Base-by-base conservation (phyloP, 1,284 basidiomycete species). In the Gymnopus androsaceus region DNA sequence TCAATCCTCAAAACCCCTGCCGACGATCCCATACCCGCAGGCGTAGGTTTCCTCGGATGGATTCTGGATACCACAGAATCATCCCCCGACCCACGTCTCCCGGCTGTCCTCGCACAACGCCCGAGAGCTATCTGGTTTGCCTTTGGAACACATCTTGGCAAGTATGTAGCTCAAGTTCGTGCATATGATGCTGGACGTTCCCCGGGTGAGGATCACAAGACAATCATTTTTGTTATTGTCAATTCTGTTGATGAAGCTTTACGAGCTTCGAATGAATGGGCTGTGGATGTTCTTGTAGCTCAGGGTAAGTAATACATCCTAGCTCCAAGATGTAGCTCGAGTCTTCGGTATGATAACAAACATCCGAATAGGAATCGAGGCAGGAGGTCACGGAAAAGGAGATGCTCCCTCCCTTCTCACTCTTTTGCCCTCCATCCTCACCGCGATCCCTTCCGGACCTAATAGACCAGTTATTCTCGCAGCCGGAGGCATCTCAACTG, bases 301-400 rank as follows among this genome's bases (percentile, higher is more conserved):
- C 68, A 70, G 65, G 67, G 67, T 60, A 46, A 6, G 44, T 46
- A n/a, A 15, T 41, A 44, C 3, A 19, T 19, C 31, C n/a, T 25
- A 40, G 5, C 19, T 34, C 34, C 31, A 17, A 7, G 12, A 3
- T 27, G 19, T 14, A n/a, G n/a, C n/a, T n/a, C n/a, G 12, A 14
- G 15, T 34, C 8, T 27, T 38, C 9, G 25, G 4, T 15, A n/a
- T 28, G 7, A 21, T 27, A 17, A 14, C 12, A 15, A 17, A n/a
- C 11, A 17, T 21, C 25, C 4, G 17, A 17, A 30, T 25, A 83
- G 81, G 82, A 11, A 76, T 67, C 61, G 83, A 83, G 62, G 72
- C 81, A 17, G 81, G 83, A 0, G 81, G 81, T 38, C 82, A 84
- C 63, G 81, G 81, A 5, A 66, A 69, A 54, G 59, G 65, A 44